phyloP scores from a whole-genome alignment of 1,284 basidiomycete species.

The Phellopilus nigrolimitatus region DNA sequence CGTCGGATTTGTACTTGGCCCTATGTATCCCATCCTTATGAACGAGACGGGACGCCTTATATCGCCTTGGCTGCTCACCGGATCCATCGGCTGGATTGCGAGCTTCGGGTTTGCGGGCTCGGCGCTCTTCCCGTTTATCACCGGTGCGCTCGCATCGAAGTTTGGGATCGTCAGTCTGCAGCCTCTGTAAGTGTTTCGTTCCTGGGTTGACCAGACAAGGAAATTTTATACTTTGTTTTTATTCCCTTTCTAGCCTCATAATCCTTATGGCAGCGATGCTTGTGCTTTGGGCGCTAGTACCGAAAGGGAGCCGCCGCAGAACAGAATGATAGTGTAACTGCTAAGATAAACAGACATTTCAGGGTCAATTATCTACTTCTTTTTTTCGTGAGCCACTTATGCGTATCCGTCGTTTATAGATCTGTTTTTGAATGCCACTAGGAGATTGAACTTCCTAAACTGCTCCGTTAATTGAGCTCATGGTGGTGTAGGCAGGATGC shows the following conservation, averaged over 20 bases:
- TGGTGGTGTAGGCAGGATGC: no score
- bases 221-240: no score
- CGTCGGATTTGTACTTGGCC: constrained; percentile 49
- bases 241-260: constrained; percentile 33
- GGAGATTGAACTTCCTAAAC: no score
- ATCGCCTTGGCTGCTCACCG: constrained; percentile 47
- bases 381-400: constrained; percentile 1
- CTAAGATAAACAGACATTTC: background rate
- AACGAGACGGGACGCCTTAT: constrained; percentile 44
- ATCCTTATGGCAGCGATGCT: constrained; percentile 42
- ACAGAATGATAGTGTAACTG: background rate
- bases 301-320: constrained; percentile 21
- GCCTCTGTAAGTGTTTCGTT: constrained; percentile 44
- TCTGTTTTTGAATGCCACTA: no score
- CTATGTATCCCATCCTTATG: constrained; percentile 53
- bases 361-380: background rate
- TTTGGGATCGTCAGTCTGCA: constrained; percentile 49
- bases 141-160: constrained; percentile 46
- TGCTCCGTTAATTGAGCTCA: no score
- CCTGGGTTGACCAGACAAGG: no score
- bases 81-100: constrained; percentile 50
- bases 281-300: constrained; percentile 40
- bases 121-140: constrained; percentile 51
- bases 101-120: constrained; percentile 27
- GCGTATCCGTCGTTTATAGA: no score